phyloP scores from a whole-genome alignment of 2,329 filamentous ascomycete genomes.

The Penicillium sp. region DNA sequence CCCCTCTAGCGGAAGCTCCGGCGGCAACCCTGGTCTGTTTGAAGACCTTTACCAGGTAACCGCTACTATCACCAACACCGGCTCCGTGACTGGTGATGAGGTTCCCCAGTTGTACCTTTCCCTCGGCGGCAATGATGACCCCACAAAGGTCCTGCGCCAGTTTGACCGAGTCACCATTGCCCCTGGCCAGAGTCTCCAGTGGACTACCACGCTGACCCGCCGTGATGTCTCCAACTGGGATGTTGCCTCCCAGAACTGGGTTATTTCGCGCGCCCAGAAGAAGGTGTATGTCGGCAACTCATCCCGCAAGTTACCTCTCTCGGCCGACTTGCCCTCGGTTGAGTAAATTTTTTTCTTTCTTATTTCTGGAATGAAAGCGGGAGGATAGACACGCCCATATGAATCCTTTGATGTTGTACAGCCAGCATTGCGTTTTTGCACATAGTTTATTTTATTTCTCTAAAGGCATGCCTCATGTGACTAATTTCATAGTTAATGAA shows the following conservation, averaged over 20 bases:
- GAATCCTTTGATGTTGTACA: neutral
- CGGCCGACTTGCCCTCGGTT: slow-evolving; percentile 34
- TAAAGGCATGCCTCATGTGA: neutral
- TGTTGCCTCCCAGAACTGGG: slow-evolving; percentile 75
- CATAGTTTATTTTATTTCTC: neutral
- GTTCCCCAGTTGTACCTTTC: slow-evolving; percentile 66
- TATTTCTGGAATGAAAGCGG: neutral
- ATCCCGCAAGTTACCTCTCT: slow-evolving; percentile 56
- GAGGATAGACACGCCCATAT: neutral
- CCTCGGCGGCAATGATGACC: slow-evolving; percentile 74
- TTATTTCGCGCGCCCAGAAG: slow-evolving; percentile 57
- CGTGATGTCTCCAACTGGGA: slow-evolving; percentile 91
- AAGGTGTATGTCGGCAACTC: slow-evolving; percentile 60
- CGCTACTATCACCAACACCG: slow-evolving; percentile 53
- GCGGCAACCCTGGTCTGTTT: slow-evolving; percentile 58
- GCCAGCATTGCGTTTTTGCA: slow-evolving; percentile 2
- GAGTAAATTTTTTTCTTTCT: slow-evolving; percentile 14
- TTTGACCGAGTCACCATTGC: slow-evolving; percentile 75
- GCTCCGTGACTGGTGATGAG: slow-evolving; percentile 49
- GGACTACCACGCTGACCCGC: slow-evolving; percentile 67
- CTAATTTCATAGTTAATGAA: neutral
- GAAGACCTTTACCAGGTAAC: slow-evolving; percentile 50
- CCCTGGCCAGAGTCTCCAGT: slow-evolving; percentile 65
- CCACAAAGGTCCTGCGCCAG: slow-evolving; percentile 64
- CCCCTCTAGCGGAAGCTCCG: slow-evolving; percentile 56